Base-by-base conservation (phyloP, 1,139 yeast species). In the Blastobotrys raffinosifermentans region DNA sequence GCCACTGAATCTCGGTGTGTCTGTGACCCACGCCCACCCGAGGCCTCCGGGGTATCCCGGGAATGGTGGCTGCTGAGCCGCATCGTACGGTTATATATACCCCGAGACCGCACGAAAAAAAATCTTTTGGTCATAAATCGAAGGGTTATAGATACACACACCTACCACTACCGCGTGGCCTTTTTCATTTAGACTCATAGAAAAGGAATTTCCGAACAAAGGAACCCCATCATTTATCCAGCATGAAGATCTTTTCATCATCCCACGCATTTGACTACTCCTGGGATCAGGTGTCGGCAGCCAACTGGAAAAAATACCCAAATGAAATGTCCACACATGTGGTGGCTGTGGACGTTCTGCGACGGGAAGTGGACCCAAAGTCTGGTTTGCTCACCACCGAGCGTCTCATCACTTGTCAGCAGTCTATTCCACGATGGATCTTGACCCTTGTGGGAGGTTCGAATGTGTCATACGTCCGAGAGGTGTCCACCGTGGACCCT, bases 231-330 rank as follows among this genome's bases (percentile, higher is more conserved):
- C n/a, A n/a, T n/a, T n/a, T n/a, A n/a, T 13, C 21, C 27, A 44
- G 29, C 38, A 87, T 89, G 97, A 86, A 82, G 61, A 69, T 87
- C 40, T 87, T 85, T 55, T 76, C 75, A 36, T 72, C 84, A 29
- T 60, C 69, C 16, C 91, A 83, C 57, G 66, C 63, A 25, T 89
- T 86, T 60, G 67, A 75, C 44, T 89, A 89, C 54, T 75, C 94
- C 0, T 89, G 97, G 96, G 94, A 83, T 27, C 87, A 85, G 54
- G 95, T 91, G 14, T 83, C 95, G 1, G 89, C 94, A 0, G 97
- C 97, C 42, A 89, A 91, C 61, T 91, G 98, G 98, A 79, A 77
- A 48, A 91, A 91, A 55, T 91, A 91, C 62, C 98, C 98, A 11
- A 91, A 91, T 47, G 94, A 87, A 54, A 70, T 81, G 45, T 80